Base-by-base conservation (phyloP, 1,284 basidiomycete species). In the Ganoderma sp. region DNA sequence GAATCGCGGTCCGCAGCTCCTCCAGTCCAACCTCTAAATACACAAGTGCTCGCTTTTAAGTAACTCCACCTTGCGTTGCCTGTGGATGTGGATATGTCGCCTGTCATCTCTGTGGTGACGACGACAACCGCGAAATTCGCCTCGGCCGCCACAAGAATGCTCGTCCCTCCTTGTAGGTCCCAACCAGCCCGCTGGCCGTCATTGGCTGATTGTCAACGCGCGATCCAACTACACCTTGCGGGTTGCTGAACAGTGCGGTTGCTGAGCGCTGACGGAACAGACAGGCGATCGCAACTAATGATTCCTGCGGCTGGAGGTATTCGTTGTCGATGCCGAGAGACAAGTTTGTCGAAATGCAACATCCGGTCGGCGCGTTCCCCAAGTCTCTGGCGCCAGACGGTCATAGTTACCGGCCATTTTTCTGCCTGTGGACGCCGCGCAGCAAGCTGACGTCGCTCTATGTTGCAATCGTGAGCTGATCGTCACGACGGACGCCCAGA, bases 1-100 rank as follows among this genome's bases (percentile, higher is more conserved):
- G 70, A 66, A 8, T 32, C 28, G 64, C 71, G 68, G 71, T 34
- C 68, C 71, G 68, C 68, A 72, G 71, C 62, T 43, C 42, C 15
- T 43, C 17, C 5, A 43, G 15, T 6, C 37, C 37, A 39, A 39
- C 37, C 37, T 39, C 37, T 43, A 43, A 17, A 43, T 43, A 43
- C 14, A 43, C 17, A 43, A 43, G 43, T 6, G 19, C 43, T 43
- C 41, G 9, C 41, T 42, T 12, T 42, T 15, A 7, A 12, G 15
- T 19, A 19, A 22, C 45, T 48, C n/a, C n/a, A 8, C 10, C 45
- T 52, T 25, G 48, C 22, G 25, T 52, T 4, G 22, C 15, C 28
- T 22, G 37, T 54, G 28, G 25, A 19, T 39, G 37, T 54, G 28
- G 25, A 19, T 39, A 34, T n/a, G 59, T 59, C 37, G 62, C 62